phyloP scores from a whole-genome alignment of 495 filamentous ascomycete species.

The Penicillium paxilli region DNA sequence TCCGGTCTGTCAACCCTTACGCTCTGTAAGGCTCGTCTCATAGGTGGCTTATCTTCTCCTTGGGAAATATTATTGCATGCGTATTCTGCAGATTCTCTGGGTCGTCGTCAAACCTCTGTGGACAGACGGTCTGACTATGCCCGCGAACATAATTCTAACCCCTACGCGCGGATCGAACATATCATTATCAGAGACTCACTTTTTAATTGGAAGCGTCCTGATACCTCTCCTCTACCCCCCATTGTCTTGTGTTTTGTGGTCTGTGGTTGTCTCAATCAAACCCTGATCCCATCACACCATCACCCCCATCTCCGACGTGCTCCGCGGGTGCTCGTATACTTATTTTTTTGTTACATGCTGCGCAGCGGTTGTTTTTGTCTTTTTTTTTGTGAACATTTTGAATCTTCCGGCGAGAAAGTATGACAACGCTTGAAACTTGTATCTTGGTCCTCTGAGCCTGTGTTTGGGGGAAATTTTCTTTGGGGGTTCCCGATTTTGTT shows the following conservation, averaged over 20 bases:
- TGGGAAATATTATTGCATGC: slow-evolving; percentile 32
- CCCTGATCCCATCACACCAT: not conserved
- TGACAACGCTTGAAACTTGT: slow-evolving; percentile 13
- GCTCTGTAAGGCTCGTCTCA: slow-evolving; percentile 60
- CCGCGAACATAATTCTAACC: slow-evolving; percentile 26
- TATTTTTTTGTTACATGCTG: slow-evolving; percentile 26
- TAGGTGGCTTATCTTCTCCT: slow-evolving; percentile 12
- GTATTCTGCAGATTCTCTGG: slow-evolving; percentile 28
- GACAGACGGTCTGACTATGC: not conserved
- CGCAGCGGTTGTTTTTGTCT: slow-evolving; percentile 22
- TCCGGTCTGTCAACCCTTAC: slow-evolving; percentile 95
- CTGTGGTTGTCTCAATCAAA: slow-evolving; percentile 1
- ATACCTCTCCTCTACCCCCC: no score
- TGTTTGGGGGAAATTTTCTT: slow-evolving; percentile 1
- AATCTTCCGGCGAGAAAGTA: slow-evolving; percentile 16
- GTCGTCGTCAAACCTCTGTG: not conserved
- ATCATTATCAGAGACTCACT: slow-evolving; percentile 21
- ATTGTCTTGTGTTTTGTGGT: not conserved
- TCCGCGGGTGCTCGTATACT: slow-evolving; percentile 24
- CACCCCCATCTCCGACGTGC: slow-evolving; percentile 14
- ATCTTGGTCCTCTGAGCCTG: slow-evolving; percentile 5
- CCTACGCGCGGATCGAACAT: slow-evolving; percentile 29
- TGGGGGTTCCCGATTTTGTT: no score
- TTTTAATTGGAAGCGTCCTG: slow-evolving; percentile 10
- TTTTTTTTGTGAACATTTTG: slow-evolving; percentile 19